Evolutionary conservation across 1,139 yeast genomes (phyloP), one percentile per base, ranked within the genome.

Genomic region (Nadsonia starkeyi-henricii): DNA sequence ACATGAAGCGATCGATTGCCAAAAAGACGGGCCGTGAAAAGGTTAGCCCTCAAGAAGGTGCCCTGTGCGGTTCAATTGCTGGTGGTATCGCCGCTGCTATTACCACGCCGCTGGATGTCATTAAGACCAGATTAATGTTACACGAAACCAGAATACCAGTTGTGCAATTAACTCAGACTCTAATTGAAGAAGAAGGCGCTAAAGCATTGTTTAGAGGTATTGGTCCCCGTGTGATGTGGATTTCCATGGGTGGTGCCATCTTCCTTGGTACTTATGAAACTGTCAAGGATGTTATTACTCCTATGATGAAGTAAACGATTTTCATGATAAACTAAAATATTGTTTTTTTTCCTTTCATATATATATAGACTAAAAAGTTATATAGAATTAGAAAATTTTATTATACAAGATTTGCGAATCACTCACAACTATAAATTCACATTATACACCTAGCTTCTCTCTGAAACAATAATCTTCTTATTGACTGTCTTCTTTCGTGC

Each of bases 221-320:
- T 42, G 96, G 95, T 0, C 97, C 98, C 1, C 73, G 98, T 62
- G 88, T 96, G 0, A 74, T 85, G 77, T 91, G 98, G 98, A 91
- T 91, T 52, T 81, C 95, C 68, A 93, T 95, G 2, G 99, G 99
- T 18, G 99, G 99, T 19, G 96, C 97, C 30, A 86, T 93, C 39
- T 91, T 93, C 68, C 71, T 91, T 50, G 99, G 99, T 2, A 85
- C 86, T 51, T 91, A 91, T 61, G 98, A 91, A 64, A 66, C 81
- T 21, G 89, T 82, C 3, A 78, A 71, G 50, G 57, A 65, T 15
- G 45, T 52, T 4, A 53, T 62, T n/a, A 42, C 46, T 2, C 39
- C 36, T 1, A 13, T 51, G 20, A 20, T 45, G 28, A 23, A 9
- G 9, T 23, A 23, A 23, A n/a, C n/a, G n/a, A n/a, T n/a, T n/a